These are phyloP conservation scores for Didymella lethalis DNA, from an alignment of 2,329 filamentous ascomycete genomes.

Conservation along the genomic window DNA sequence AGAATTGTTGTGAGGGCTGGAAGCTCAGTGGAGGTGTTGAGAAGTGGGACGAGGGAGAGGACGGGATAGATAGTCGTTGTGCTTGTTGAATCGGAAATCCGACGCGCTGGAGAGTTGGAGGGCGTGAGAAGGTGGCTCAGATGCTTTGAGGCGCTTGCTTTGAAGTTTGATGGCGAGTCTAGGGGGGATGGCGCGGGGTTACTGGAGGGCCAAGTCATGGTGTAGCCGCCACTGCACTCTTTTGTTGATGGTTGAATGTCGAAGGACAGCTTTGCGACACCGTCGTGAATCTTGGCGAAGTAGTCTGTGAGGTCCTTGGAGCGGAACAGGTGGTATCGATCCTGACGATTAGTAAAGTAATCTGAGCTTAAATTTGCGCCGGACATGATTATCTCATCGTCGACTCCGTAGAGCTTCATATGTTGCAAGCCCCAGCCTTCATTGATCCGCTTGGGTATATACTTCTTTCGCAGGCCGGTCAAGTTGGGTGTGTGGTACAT, in stretches of 20 bases:
- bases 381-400: constrained; percentile 94
- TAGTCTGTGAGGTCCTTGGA: constrained; percentile 82
- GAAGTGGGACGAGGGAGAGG: constrained; percentile 84
- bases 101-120: constrained; percentile 42
- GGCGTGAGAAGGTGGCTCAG: constrained; percentile 72
- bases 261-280: constrained; percentile 83
- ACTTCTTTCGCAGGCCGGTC: constrained; percentile 82
- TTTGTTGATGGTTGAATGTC: constrained; percentile 70
- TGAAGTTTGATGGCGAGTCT: constrained; percentile 72
- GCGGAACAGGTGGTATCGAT: constrained; percentile 90
- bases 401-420: constrained; percentile 97
- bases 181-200: constrained; percentile 82
- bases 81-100: constrained; percentile 41
- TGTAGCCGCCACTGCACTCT: constrained; percentile 59
- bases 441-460: constrained; percentile 89
- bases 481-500: constrained; percentile 99
- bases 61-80: constrained; percentile 78
- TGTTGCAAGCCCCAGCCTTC: constrained; percentile 98
- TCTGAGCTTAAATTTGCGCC: constrained; percentile 87
- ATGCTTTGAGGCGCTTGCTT: constrained; percentile 70
- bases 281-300: constrained; percentile 78
- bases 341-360: constrained; percentile 95
- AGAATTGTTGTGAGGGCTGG: constrained; percentile 81
- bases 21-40: constrained; percentile 88
- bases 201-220: constrained; percentile 74